These are phyloP conservation scores for Clitoria ternatea DNA, from an alignment of 306 rosid genomes.

Conservation along the genomic window DNA sequence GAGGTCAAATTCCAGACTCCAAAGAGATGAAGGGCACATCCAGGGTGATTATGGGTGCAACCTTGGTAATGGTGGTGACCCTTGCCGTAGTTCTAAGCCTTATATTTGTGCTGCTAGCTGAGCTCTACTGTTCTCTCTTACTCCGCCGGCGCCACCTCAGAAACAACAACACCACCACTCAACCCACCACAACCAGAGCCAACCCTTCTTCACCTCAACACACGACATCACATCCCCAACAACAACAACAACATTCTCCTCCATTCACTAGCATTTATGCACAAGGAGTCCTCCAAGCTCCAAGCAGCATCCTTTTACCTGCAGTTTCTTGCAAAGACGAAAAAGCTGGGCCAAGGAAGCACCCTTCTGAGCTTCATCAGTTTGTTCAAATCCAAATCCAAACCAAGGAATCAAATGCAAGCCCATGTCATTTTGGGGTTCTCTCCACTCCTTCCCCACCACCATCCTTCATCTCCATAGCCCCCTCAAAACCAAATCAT, in stretches of 20 bases:
- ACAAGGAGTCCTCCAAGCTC: conserved; percentile 71
- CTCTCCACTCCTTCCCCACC: conserved; percentile 35
- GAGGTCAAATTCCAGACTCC: background rate
- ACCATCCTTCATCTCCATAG: conserved; percentile 16
- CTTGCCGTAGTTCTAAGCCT: conserved; percentile 76
- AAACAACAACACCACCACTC: conserved; percentile 22
- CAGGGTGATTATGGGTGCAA: conserved; percentile 81
- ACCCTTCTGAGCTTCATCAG: conserved; percentile 39
- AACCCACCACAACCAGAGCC: background rate
- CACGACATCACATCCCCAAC: conserved; percentile 20
- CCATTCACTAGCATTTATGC: conserved; percentile 49
- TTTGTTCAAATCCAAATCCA: conserved; percentile 41
- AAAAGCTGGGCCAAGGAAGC: conserved; percentile 37
- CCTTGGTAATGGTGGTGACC: conserved; percentile 72
- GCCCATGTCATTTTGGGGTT: conserved; percentile 27
- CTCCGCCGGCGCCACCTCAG: conserved; percentile 64
- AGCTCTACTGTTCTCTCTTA: conserved; percentile 87
- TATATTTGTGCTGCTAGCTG: conserved; percentile 70
- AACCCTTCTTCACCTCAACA: conserved; percentile 26
- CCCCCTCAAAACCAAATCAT: conserved; percentile 21
- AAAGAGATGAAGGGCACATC: conserved; percentile 72
- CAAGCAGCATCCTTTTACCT: conserved; percentile 66
- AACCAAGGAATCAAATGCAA: conserved; percentile 33
- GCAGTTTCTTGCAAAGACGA: conserved; percentile 37
- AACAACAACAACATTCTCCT: conserved; percentile 29